These are phyloP conservation scores for Suhomyces kilbournensis DNA, from an alignment of 805 yeast genomes.

Conservation along the genomic window DNA sequence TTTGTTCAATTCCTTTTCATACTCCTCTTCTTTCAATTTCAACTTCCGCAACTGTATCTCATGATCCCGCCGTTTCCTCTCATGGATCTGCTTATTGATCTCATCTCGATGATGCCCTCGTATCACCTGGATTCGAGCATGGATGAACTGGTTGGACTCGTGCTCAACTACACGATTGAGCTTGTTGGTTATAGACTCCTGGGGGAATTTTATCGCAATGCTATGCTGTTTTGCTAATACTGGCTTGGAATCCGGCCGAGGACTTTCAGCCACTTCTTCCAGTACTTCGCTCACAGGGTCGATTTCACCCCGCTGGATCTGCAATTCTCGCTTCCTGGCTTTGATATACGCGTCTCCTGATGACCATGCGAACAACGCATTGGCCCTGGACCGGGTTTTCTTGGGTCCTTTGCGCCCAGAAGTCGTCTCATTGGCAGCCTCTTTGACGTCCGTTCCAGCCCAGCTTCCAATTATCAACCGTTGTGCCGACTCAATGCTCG, in stretches of 20 bases:
- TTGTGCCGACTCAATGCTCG: constrained; percentile 21
- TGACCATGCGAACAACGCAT: constrained; percentile 42
- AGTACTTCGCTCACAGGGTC: constrained; percentile 1
- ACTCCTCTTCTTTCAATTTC: constrained; percentile 37
- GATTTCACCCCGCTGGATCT: constrained; percentile 6
- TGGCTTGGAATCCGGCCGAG: background rate
- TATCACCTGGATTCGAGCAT: constrained; percentile 36
- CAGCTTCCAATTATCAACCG: constrained; percentile 22
- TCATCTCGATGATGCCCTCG: constrained; percentile 38
- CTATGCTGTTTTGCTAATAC: background rate
- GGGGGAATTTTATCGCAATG: constrained; percentile 13
- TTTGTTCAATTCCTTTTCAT: constrained; percentile 29
- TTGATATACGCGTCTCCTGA: constrained; percentile 39
- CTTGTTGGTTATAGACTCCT: constrained; percentile 20
- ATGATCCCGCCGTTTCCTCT: constrained; percentile 39
- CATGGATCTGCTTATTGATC: constrained; percentile 34
- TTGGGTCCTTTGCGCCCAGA: constrained; percentile 4
- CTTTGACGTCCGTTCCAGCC: constrained; percentile 10
- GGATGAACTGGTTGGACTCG: constrained; percentile 38
- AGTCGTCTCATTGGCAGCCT: background rate
- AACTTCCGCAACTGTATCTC: constrained; percentile 34
- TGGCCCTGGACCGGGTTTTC: constrained; percentile 17
- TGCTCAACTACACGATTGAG: constrained; percentile 30
- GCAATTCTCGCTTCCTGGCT: constrained; percentile 27
- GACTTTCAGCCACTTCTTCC: background rate